Percentiles rank a stretch among this genome's conserved stretches.
These are phyloP conservation scores for Podospora australis DNA, from an alignment of 495 filamentous ascomycete species.

Conservation along the genomic window DNA sequence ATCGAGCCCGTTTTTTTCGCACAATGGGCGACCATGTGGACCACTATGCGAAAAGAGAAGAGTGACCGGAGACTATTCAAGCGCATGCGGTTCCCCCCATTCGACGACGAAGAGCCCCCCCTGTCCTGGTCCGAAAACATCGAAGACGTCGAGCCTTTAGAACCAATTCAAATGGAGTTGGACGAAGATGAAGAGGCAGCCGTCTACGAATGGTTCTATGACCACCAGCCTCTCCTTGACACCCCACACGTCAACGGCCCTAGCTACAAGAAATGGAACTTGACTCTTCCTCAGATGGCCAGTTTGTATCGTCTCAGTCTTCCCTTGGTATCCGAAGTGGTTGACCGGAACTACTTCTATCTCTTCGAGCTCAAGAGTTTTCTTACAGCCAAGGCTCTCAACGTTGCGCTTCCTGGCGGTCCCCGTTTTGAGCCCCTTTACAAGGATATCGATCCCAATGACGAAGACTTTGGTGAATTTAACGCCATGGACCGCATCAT, in stretches of 20 bases:
- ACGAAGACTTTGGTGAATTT: slow-evolving; percentile 99
- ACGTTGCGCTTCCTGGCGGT: slow-evolving; percentile 93
- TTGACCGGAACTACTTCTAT: slow-evolving; percentile 96
- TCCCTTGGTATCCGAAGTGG: slow-evolving; percentile 83
- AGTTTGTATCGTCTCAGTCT: slow-evolving; percentile 87
- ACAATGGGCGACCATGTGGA: slow-evolving; percentile 99
- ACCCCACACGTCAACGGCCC: slow-evolving; percentile 93
- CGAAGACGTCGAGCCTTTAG: slow-evolving; percentile 93
- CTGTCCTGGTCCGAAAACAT: slow-evolving; percentile 98
- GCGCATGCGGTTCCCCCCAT: slow-evolving; percentile 97
- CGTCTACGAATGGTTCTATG: slow-evolving; percentile 96
- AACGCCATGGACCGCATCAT: slow-evolving; percentile 99
- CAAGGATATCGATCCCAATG: slow-evolving; percentile 98
- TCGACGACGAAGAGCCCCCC: slow-evolving; percentile 97
- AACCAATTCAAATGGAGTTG: slow-evolving; percentile 98
- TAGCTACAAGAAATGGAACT: slow-evolving; percentile 95
- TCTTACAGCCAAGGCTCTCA: slow-evolving; percentile 92
- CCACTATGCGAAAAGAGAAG: slow-evolving; percentile 96
- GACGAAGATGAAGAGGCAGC: slow-evolving; percentile 91
- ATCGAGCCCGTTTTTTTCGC: slow-evolving; percentile 98
- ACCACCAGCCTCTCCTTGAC: slow-evolving; percentile 85
- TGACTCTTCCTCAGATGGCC: slow-evolving; percentile 92
- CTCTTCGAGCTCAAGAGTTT: slow-evolving; percentile 97
- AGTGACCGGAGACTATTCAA: slow-evolving; percentile 96
- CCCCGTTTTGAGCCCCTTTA: slow-evolving; percentile 97